Conservation (phyloP, 148 eudicot genomes). For the Vaccinium vitisidaea region DNA sequence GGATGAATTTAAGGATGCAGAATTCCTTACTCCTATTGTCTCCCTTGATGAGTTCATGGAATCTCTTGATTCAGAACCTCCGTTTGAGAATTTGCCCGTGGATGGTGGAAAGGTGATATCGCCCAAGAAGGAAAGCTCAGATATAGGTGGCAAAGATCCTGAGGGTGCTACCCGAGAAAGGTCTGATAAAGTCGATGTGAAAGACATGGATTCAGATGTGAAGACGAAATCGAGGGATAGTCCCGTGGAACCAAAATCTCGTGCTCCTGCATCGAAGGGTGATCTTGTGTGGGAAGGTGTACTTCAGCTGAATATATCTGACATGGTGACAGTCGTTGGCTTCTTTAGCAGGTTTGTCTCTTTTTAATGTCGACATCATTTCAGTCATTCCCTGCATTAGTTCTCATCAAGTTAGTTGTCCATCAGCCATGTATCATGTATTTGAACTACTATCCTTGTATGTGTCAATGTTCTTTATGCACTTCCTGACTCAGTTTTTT, state of each 20-base stretch:
- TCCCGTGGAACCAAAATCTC: conserved; percentile 24
- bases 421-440: neutral
- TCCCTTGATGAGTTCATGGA: conserved; percentile 96
- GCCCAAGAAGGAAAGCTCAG: conserved; percentile 33
- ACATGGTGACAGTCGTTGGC: conserved; percentile 54
- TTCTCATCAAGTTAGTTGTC: neutral
- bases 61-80: conserved; percentile 89
- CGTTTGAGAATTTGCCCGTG: conserved; percentile 62
- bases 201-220: conserved; percentile 28
- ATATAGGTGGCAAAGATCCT: conserved; percentile 31
- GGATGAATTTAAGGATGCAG: conserved; percentile 76
- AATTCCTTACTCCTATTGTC: conserved; percentile 80
- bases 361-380: neutral
- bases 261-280: conserved; percentile 23
- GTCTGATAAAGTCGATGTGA: conserved; percentile 24
- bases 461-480: neutral
- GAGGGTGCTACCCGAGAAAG: conserved; percentile 23
- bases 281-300: conserved; percentile 73
- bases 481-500: neutral
- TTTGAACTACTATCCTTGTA: neutral
- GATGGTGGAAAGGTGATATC: conserved; percentile 36
- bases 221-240: conserved; percentile 28
- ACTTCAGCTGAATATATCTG: conserved; percentile 65
- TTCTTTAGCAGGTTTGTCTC: conserved; percentile 50
- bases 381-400: neutral